Conservation (phyloP, 1,139 yeast genomes). For the Saccharomycopsis crataegensis region DNA sequence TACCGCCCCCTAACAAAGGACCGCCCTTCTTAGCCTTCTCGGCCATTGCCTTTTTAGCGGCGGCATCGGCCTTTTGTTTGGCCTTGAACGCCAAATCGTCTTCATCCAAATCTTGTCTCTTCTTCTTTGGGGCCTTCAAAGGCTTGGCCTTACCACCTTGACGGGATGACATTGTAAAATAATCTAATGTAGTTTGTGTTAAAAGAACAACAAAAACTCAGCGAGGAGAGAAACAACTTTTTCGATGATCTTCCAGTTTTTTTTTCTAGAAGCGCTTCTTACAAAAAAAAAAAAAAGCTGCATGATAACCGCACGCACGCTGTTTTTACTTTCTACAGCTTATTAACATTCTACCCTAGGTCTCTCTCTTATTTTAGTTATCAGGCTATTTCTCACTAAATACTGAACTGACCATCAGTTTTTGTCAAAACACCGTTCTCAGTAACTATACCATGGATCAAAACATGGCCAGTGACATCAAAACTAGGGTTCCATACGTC, state of each 20-base stretch:
- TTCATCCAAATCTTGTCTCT: slow-evolving; percentile 72
- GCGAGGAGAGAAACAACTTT: no score
- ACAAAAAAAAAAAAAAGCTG: no score
- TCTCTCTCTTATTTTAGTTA: no score
- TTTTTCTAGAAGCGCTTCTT: no score
- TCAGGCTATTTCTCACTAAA: not conserved
- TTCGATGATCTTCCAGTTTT: no score
- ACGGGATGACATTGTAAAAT: slow-evolving; percentile 21
- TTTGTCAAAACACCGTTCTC: slow-evolving; percentile 53
- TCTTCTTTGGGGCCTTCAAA: slow-evolving; percentile 60
- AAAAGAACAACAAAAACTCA: no score
- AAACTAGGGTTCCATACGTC: slow-evolving; percentile 95
- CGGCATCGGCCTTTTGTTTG: slow-evolving; percentile 91
- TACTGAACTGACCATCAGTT: slow-evolving; percentile 24
- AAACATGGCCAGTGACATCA: slow-evolving; percentile 79
- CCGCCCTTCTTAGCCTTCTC: slow-evolving; percentile 85
- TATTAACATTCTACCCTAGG: no score
- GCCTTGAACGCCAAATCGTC: slow-evolving; percentile 88
- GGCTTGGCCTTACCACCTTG: slow-evolving; percentile 48
- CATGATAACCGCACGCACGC: no score
- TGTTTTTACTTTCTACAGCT: no score
- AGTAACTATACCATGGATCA: slow-evolving; percentile 85
- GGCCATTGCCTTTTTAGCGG: slow-evolving; percentile 86
- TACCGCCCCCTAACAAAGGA: slow-evolving; percentile 88
- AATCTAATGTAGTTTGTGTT: not conserved